A percentile compares a stretch with the other conserved stretches of the same genome.
phyloP scores from a whole-genome alignment of 163 green algal genomes.

The Scenedesmus sp. region DNA sequence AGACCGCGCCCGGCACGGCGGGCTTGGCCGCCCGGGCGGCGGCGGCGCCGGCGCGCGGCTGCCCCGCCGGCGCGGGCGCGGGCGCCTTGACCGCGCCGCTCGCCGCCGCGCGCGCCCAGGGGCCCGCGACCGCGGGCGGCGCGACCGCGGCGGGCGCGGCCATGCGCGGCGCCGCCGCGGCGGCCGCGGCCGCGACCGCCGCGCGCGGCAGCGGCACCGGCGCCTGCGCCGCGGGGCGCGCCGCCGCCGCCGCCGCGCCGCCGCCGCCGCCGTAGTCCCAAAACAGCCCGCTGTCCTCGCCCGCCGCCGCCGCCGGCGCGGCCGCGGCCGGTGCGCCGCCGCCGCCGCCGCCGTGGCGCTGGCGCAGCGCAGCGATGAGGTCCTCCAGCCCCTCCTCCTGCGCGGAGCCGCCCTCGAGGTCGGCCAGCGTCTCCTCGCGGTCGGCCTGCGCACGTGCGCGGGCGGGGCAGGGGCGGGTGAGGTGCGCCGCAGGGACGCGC shows the following conservation, averaged over 20 bases:
- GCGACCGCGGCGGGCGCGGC: constrained; percentile 6
- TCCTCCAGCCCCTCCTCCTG: constrained; percentile 57
- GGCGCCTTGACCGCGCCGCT: constrained; percentile 4
- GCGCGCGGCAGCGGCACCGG: constrained; percentile 12
- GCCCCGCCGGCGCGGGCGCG: constrained; percentile 2
- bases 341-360: neutral
- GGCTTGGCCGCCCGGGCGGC: no score
- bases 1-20: no score
- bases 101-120: constrained; percentile 18
- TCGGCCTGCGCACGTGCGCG: no score
- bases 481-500: no score
- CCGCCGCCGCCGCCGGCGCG: neutral
- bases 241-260: neutral
- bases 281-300: constrained; percentile 69
- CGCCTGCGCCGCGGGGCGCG: neutral
- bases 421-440: constrained; percentile 57
- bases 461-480: no score
- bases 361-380: constrained; percentile 37
- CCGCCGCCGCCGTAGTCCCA: constrained; percentile 72
- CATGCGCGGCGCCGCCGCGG: neutral
- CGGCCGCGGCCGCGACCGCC: constrained; percentile 14
- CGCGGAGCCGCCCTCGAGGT: constrained; percentile 63
- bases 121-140: constrained; percentile 9
- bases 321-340: constrained; percentile 6
- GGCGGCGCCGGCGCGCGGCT: no score